phyloP scores from a whole-genome alignment of 176 grass and related monocot species.

The Leersia perrieri region DNA sequence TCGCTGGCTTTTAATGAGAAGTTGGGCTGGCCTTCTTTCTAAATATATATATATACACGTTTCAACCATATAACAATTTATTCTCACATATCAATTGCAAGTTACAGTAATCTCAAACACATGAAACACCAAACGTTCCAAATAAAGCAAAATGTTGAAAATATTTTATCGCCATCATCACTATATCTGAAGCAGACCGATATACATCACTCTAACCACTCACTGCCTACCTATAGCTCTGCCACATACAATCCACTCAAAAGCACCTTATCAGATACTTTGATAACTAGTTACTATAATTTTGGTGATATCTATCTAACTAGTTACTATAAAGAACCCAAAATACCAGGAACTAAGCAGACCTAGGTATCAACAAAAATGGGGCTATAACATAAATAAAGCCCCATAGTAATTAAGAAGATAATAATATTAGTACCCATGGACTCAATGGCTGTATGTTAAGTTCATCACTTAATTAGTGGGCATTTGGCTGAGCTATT shows the following conservation, averaged over 20 bases:
- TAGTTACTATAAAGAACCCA: slow-evolving; percentile 20
- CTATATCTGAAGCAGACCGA: slow-evolving; percentile 17
- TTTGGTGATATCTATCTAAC: background rate
- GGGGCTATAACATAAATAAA: slow-evolving; percentile 33
- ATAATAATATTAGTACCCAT: background rate
- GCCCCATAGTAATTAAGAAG: slow-evolving; percentile 2
- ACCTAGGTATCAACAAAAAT: slow-evolving; percentile 9
- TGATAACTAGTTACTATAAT: no score
- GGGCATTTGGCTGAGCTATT: background rate
- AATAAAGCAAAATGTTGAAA: background rate
- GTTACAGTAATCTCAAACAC: slow-evolving; percentile 13
- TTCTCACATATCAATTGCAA: background rate
- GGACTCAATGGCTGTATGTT: background rate
- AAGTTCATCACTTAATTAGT: slow-evolving; percentile 12
- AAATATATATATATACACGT: background rate
- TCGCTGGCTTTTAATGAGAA: no score
- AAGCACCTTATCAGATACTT: slow-evolving; percentile 14
- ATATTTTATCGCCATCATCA: slow-evolving; percentile 30
- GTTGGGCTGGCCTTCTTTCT: no score
- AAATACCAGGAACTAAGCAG: slow-evolving; percentile 21
- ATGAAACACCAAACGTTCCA: background rate
- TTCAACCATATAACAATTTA: background rate
- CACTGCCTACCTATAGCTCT: slow-evolving; percentile 7
- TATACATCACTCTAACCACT: slow-evolving; percentile 5
- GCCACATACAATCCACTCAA: slow-evolving; percentile 2